These are phyloP conservation scores for Escallonia rubra DNA, from an alignment of 129 eudicot species.

Conservation along the genomic window DNA sequence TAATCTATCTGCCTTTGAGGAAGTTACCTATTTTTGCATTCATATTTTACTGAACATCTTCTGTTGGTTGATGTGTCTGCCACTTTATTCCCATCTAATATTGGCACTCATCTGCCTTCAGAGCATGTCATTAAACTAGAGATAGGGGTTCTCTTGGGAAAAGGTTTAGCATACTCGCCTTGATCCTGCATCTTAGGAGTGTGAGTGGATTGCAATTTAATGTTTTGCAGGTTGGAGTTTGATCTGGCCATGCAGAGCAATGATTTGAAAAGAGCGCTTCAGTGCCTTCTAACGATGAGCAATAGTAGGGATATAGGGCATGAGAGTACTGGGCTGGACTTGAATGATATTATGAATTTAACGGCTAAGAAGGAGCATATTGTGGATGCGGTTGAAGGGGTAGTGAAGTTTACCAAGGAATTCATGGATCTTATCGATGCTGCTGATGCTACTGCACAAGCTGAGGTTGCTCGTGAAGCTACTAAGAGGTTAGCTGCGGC, in stretches of 20 bases:
- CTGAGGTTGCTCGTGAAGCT: conserved; percentile 94
- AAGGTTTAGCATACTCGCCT: too few species aligned
- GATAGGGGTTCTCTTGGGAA: too few species aligned
- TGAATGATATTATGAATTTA: conserved; percentile 78
- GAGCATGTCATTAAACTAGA: too few species aligned
- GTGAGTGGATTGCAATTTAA: not conserved
- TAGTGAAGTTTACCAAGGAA: conserved; percentile 80
- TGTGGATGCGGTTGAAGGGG: conserved; percentile 96
- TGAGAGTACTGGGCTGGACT: conserved; percentile 72
- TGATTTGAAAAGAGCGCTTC: conserved; percentile 89
- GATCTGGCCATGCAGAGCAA: conserved; percentile 93
- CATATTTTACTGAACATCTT: not conserved
- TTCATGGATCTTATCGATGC: conserved; percentile 91
- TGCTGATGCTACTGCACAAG: conserved; percentile 98
- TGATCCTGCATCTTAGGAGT: too few species aligned
- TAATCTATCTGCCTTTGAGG: too few species aligned
- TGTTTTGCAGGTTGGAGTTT: conserved; percentile 71
- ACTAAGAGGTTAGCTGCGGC: conserved; percentile 95
- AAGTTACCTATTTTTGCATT: not conserved
- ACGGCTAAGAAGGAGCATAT: conserved; percentile 75
- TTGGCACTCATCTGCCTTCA: too few species aligned
- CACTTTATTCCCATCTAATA: too few species aligned
- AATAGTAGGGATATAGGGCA: conserved; percentile 95
- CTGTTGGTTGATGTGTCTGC: not conserved
- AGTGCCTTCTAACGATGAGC: conserved; percentile 95